Conservation (phyloP, 1,284 basidiomycete genomes). For the Ceratobasidium sp. region DNA sequence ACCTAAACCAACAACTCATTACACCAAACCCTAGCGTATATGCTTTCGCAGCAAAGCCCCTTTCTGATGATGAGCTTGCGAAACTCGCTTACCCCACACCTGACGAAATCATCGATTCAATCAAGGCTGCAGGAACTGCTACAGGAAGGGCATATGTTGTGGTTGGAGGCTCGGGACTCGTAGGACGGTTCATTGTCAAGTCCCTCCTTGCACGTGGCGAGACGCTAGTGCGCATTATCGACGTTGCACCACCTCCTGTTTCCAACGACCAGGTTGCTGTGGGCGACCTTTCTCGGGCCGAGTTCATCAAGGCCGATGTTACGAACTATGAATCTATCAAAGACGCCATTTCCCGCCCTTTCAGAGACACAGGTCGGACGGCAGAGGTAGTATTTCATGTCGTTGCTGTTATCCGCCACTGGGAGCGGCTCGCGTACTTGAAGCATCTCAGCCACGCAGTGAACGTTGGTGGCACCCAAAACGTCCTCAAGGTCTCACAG, state of each 20-base stretch:
- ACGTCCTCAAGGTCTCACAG: conserved; percentile 25
- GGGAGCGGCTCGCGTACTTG: conserved; percentile 27
- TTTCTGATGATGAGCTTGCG: conserved; percentile 17
- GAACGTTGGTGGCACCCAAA: conserved; percentile 23
- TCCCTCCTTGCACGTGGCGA: conserved; percentile 28
- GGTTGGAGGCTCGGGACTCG: conserved; percentile 23
- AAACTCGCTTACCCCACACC: conserved; percentile 15
- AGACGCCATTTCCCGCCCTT: conserved; percentile 17
- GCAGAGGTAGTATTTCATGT: conserved; percentile 30
- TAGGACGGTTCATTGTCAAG: conserved; percentile 11
- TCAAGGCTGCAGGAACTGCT: neutral
- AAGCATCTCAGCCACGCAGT: conserved; percentile 32
- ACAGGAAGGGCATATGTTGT: conserved; percentile 28
- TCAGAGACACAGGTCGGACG: conserved; percentile 12
- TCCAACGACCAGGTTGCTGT: neutral
- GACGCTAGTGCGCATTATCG: conserved; percentile 27
- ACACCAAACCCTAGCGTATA: conserved; percentile 11
- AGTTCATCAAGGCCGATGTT: conserved; percentile 28
- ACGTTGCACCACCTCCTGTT: conserved; percentile 1
- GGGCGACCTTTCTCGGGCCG: conserved; percentile 11
- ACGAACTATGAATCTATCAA: conserved; percentile 21
- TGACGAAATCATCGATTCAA: conserved; percentile 24
- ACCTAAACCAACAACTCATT: conserved; percentile 4
- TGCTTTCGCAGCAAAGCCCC: neutral
- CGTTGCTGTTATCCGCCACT: conserved; percentile 19